phyloP scores from a whole-genome alignment of 2,329 filamentous ascomycete genomes.

The Trichoderma sp. region DNA sequence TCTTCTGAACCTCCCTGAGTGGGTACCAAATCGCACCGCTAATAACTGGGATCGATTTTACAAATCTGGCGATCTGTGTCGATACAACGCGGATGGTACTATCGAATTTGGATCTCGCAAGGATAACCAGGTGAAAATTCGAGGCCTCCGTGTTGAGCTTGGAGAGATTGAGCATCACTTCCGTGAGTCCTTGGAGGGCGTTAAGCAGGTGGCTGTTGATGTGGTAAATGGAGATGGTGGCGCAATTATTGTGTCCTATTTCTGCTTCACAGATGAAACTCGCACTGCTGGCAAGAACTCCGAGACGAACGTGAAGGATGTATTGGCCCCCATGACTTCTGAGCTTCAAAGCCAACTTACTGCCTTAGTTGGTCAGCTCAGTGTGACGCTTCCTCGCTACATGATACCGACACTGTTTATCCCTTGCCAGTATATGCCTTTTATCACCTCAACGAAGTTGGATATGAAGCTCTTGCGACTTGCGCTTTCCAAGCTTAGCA shows the following conservation, averaged over 20 bases:
- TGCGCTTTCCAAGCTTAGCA: neutral
- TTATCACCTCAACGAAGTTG: conserved; percentile 19
- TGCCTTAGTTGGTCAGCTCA: conserved; percentile 14
- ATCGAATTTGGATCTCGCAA: conserved; percentile 25
- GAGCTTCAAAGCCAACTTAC: conserved; percentile 5
- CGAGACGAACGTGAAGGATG: neutral
- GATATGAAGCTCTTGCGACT: conserved; percentile 19
- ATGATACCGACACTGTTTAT: conserved; percentile 19
- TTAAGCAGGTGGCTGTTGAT: conserved; percentile 18
- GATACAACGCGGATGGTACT: conserved; percentile 21
- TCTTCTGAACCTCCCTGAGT: neutral
- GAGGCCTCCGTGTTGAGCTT: conserved; percentile 25
- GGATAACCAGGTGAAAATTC: conserved; percentile 27
- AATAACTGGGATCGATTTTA: conserved; percentile 18
- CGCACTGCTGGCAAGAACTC: neutral
- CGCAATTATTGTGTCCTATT: conserved; percentile 12
- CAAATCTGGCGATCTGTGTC: conserved; percentile 24
- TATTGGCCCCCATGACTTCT: conserved; percentile 4
- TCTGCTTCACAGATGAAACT: conserved; percentile 15
- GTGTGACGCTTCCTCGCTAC: conserved; percentile 15
- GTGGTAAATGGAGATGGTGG: conserved; percentile 10
- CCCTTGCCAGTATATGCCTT: conserved; percentile 16
- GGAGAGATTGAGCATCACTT: conserved; percentile 22
- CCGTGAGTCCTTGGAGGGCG: neutral
- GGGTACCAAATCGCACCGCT: neutral